Conservation (phyloP, 2,329 filamentous ascomycete species). For the Colletotrichum gigasporum region DNA sequence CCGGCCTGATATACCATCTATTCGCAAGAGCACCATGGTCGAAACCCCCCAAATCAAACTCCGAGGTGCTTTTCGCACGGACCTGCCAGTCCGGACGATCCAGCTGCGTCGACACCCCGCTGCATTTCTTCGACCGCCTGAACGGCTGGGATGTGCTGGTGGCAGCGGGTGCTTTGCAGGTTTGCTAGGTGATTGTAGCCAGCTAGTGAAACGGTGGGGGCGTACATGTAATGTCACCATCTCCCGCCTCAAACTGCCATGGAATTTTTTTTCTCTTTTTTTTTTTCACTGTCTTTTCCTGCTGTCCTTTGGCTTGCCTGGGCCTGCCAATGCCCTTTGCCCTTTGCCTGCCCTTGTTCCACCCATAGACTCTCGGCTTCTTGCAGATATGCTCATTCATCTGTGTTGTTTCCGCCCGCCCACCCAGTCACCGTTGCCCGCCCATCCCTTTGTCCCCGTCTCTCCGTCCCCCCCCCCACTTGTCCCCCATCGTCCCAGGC, state of each 20-base stretch:
- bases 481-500: background rate
- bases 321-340: background rate
- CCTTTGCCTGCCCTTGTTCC: background rate
- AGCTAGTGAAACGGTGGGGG: slow-evolving; percentile 1
- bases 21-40: too few relatives aligned
- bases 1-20: background rate
- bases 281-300: background rate
- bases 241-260: slow-evolving; percentile 21
- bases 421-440: background rate
- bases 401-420: background rate
- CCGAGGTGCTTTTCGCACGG: slow-evolving; percentile 6
- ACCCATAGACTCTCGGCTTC: background rate
- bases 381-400: slow-evolving; percentile 2
- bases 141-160: background rate
- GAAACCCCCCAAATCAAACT: background rate
- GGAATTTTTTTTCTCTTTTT: background rate
- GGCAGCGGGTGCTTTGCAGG: too few relatives aligned
- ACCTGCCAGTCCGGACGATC: slow-evolving; percentile 15
- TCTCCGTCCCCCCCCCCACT: background rate
- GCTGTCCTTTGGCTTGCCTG: background rate
- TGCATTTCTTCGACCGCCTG: background rate
- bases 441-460: background rate
- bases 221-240: slow-evolving; percentile 18
- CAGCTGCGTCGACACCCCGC: slow-evolving; percentile 6
- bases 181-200: slow-evolving; percentile 19